phyloP scores from a whole-genome alignment of 192 early-diverging fungal species.

The Backusella tarrabulga region DNA sequence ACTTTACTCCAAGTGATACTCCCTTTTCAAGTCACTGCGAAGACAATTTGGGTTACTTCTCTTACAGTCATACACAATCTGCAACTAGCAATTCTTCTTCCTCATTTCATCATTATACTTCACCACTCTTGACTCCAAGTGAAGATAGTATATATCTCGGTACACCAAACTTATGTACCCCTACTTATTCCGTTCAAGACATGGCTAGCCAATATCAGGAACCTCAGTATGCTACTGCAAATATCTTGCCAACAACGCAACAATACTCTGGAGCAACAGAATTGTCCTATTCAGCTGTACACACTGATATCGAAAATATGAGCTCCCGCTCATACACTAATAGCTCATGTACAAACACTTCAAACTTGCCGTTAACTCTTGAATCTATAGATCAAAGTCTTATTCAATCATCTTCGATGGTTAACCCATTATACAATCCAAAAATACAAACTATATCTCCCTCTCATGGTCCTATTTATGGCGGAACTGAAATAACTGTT shows the following conservation, averaged over 20 bases:
- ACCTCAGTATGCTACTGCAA: neutral
- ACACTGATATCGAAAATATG: neutral
- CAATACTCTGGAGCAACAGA: neutral
- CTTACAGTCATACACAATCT: neutral
- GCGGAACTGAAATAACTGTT: conserved; percentile 82
- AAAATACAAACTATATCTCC: conserved; percentile 74
- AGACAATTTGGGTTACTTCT: neutral
- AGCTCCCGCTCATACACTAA: neutral
- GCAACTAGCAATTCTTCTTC: neutral
- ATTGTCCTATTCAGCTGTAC: neutral
- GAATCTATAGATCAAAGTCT: neutral
- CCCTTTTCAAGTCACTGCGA: neutral
- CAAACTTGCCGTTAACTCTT: neutral
- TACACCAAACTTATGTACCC: neutral
- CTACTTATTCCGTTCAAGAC: neutral
- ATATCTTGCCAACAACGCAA: neutral
- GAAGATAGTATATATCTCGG: neutral
- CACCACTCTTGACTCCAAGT: neutral
- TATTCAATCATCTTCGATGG: neutral
- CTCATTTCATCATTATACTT: neutral
- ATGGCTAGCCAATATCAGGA: neutral
- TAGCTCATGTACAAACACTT: neutral
- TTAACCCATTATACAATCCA: neutral
- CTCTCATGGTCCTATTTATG: conserved; percentile 74
- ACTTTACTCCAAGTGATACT: neutral